Conservation (phyloP, 176 grass and related monocot species). For the Ensete glaucum region DNA sequence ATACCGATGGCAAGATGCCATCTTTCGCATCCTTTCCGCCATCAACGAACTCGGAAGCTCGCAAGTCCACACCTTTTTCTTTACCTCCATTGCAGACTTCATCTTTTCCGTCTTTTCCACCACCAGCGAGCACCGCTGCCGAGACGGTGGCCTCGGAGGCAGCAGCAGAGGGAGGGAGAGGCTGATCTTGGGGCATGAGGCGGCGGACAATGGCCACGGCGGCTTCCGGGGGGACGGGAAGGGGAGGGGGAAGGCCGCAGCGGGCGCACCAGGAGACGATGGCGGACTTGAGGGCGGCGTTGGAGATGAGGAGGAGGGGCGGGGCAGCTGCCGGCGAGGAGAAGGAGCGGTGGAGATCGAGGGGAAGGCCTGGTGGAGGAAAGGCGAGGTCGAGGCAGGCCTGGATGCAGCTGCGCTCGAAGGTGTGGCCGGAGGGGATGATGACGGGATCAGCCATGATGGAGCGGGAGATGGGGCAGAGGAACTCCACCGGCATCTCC, state of each 20-base stretch:
- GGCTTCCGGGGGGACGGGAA: constrained; percentile 41
- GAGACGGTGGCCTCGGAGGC: background rate
- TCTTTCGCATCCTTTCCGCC: constrained; percentile 1
- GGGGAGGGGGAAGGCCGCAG: constrained; percentile 39
- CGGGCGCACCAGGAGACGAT: constrained; percentile 84
- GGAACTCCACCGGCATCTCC: constrained; percentile 64
- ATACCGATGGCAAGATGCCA: background rate
- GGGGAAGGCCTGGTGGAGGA: constrained; percentile 40
- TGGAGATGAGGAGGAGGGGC: constrained; percentile 59
- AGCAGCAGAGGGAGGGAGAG: background rate
- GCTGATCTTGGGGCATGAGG: constrained; percentile 39
- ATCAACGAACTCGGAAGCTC: background rate
- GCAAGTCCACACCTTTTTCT: background rate
- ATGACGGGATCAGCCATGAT: constrained; percentile 84
- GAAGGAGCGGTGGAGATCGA: constrained; percentile 23
- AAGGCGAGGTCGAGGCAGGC: constrained; percentile 59
- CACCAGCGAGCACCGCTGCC: background rate
- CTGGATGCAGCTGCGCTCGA: constrained; percentile 90
- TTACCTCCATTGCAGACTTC: background rate
- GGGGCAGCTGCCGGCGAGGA: constrained; percentile 14
- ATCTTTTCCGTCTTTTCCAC: background rate
- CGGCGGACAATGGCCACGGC: constrained; percentile 56
- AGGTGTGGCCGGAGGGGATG: constrained; percentile 45
- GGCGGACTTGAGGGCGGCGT: constrained; percentile 59
- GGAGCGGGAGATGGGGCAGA: constrained; percentile 79